These are phyloP conservation scores for Beta macrorhiza DNA, from an alignment of 179 eudicot genomes.

Conservation along the genomic window DNA sequence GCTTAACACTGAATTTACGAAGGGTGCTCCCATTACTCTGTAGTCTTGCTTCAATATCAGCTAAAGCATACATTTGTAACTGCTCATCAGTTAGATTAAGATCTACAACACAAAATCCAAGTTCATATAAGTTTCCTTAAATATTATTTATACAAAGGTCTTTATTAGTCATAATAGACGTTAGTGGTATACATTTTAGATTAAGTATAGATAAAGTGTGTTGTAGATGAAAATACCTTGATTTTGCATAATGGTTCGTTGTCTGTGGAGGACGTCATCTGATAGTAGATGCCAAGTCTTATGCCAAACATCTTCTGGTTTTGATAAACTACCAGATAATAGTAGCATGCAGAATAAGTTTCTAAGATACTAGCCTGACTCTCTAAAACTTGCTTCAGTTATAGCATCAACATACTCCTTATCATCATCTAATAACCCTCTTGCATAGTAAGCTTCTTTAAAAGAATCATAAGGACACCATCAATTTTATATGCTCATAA, in stretches of 20 bases:
- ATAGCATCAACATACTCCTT: conserved; percentile 18
- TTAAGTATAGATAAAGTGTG: no score
- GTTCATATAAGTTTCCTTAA: no score
- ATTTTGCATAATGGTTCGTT: neutral
- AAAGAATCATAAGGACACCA: neutral
- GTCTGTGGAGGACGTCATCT: neutral
- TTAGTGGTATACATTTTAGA: no score
- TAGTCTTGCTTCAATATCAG: no score
- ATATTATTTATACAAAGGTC: no score
- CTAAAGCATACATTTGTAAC: no score
- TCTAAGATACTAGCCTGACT: neutral
- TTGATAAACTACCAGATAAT: neutral
- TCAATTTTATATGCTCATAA: neutral
- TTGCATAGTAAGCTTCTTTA: conserved; percentile 15
- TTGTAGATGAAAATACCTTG: no score
- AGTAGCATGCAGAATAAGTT: neutral
- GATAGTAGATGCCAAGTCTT: neutral
- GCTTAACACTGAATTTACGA: no score
- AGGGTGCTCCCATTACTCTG: no score
- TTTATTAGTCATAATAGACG: no score
- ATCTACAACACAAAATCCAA: no score
- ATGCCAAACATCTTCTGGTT: conserved; percentile 5
- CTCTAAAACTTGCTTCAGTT: conserved; percentile 13
- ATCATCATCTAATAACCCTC: conserved; percentile 23
- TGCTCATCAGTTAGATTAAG: no score